Conservation (phyloP, 352 stramenopile species). For the Globisporangium acanthophoron region DNA sequence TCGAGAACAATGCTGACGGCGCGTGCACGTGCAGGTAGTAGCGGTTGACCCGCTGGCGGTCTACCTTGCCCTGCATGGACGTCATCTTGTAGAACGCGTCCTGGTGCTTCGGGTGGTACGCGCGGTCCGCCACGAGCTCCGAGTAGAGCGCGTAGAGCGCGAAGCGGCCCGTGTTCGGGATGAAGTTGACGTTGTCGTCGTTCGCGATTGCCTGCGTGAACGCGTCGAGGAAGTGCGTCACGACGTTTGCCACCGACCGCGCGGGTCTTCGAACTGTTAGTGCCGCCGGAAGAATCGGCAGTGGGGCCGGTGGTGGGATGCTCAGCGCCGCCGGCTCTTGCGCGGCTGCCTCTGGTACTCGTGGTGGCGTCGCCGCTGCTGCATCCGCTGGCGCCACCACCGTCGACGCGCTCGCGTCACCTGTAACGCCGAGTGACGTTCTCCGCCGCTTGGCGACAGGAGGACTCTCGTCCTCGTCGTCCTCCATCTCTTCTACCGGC, state of each 20-base stretch:
- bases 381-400: too few species aligned
- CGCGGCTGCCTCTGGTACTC: too few species aligned
- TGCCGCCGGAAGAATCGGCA: too few species aligned
- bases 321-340: too few species aligned
- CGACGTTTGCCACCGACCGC: conserved; percentile 25
- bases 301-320: too few species aligned
- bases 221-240: conserved; percentile 39
- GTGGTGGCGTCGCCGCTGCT: too few species aligned
- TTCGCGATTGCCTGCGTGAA: conserved; percentile 49
- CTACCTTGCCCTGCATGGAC: conserved; percentile 47
- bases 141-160: conserved; percentile 43
- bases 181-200: conserved; percentile 60
- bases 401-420: too few species aligned
- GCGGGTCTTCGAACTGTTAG: background rate
- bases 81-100: conserved; percentile 68
- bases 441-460: too few species aligned
- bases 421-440: too few species aligned
- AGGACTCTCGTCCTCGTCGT: too few species aligned
- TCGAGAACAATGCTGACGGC: too few species aligned
- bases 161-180: conserved; percentile 38
- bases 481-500: too few species aligned
- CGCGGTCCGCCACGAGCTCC: conserved; percentile 23
- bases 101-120: conserved; percentile 35
- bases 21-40: conserved; percentile 26
- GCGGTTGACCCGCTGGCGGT: conserved; percentile 45